Evolutionary conservation across 2,329 filamentous ascomycete species (phyloP).

Genomic region (Fusarium sublunatum): DNA sequence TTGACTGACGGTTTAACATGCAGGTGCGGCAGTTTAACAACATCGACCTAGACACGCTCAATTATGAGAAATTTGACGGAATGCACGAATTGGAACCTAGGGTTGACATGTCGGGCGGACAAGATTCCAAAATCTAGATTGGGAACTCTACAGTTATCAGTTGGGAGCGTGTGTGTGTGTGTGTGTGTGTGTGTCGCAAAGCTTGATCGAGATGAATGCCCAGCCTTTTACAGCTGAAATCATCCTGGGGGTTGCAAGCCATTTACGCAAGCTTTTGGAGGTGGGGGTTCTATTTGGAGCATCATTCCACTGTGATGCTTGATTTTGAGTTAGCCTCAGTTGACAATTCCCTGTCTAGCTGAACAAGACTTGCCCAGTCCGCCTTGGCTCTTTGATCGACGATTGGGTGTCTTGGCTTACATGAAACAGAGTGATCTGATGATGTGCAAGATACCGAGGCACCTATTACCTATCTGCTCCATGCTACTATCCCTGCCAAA

Average conservation of each 20-base stretch:
- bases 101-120: conserved; percentile 53
- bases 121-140: conserved; percentile 12
- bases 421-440: conserved; percentile 11
- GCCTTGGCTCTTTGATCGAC: conserved; percentile 12
- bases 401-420: conserved; percentile 26
- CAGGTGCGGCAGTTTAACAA: conserved; percentile 57
- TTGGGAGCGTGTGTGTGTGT: conserved; percentile 1
- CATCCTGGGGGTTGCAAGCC: conserved; percentile 33
- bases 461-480: neutral
- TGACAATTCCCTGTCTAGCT: conserved; percentile 27
- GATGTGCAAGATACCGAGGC: neutral
- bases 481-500: neutral
- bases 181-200: conserved; percentile 1
- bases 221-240: conserved; percentile 11
- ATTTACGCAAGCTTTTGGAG: conserved; percentile 41
- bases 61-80: conserved; percentile 54
- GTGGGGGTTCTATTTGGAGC: conserved; percentile 12
- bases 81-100: conserved; percentile 49
- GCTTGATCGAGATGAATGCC: conserved; percentile 26
- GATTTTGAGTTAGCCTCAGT: conserved; percentile 12
- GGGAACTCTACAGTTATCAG: neutral
- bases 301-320: conserved; percentile 22
- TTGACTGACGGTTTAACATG: conserved; percentile 7
- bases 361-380: conserved; percentile 1
- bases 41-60: conserved; percentile 55